These are phyloP conservation scores for Microsporum audouinii DNA, from an alignment of 2,329 filamentous ascomycete species.

Conservation along the genomic window DNA sequence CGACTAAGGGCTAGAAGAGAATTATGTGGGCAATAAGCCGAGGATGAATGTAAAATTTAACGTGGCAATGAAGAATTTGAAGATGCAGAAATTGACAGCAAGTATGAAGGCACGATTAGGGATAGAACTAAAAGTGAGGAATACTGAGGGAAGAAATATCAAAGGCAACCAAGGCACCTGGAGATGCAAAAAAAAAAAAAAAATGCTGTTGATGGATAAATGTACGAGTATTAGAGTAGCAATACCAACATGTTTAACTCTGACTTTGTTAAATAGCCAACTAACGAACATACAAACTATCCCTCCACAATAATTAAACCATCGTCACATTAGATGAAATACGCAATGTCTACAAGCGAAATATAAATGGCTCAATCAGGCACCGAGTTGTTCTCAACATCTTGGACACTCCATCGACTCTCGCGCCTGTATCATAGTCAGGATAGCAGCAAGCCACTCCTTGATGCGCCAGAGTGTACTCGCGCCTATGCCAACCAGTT, in stretches of 20 bases:
- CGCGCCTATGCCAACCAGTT: slow-evolving; percentile 39
- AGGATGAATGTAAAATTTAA: neutral
- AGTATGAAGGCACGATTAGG: neutral
- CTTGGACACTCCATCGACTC: slow-evolving; percentile 43
- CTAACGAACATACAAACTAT: neutral
- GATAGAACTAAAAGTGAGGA: neutral
- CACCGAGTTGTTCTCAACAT: slow-evolving; percentile 38
- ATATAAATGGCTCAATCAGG: slow-evolving; percentile 12
- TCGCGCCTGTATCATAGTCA: slow-evolving; percentile 43
- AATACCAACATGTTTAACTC: neutral
- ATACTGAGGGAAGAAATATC: neutral
- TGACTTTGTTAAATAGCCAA: neutral
- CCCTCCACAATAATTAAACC: neutral
- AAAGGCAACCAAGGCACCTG: too few species aligned
- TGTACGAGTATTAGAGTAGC: neutral
- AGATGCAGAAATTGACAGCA: neutral
- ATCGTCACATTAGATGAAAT: neutral
- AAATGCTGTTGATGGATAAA: neutral
- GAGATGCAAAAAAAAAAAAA: neutral
- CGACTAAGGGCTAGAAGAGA: neutral
- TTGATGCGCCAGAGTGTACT: slow-evolving; percentile 27
- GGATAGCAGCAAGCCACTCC: slow-evolving; percentile 22
- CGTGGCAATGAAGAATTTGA: too few species aligned
- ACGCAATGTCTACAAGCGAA: neutral
- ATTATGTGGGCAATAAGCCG: neutral